These are phyloP conservation scores for Penicillium crystallinum DNA, from an alignment of 495 filamentous ascomycete species.

Conservation along the genomic window DNA sequence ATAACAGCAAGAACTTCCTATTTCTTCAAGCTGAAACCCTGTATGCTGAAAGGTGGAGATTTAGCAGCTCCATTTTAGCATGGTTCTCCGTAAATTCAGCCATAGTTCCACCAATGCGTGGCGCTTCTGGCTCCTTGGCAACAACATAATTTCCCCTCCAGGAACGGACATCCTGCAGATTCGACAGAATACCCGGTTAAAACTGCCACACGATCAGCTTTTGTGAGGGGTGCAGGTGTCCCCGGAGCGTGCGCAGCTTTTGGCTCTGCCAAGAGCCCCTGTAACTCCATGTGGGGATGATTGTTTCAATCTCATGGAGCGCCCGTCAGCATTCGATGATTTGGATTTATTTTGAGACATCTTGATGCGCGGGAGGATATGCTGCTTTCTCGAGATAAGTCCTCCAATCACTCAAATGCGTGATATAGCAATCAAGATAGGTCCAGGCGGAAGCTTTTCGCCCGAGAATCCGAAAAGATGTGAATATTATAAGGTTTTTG, in stretches of 20 bases:
- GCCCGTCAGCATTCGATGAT: not conserved
- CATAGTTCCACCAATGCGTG: slow-evolving; percentile 15
- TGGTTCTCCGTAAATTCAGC: not conserved
- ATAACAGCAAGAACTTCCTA: not conserved
- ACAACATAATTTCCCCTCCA: not conserved
- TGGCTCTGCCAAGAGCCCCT: slow-evolving; percentile 11
- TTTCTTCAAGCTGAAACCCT: slow-evolving; percentile 6
- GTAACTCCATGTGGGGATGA: slow-evolving; percentile 12
- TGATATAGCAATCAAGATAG: not conserved
- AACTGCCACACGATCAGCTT: not conserved
- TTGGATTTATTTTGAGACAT: not conserved
- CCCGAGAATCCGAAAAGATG: not conserved
- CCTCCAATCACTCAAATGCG: not conserved
- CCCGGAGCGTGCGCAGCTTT: not conserved
- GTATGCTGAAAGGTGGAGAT: slow-evolving; percentile 11
- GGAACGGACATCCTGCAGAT: slow-evolving; percentile 1
- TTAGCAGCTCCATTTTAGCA: slow-evolving; percentile 4
- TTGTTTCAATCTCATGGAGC: slow-evolving; percentile 8
- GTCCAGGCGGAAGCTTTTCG: not conserved
- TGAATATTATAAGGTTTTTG: not conserved
- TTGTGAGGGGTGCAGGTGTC: too few species aligned
- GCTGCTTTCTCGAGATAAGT: not conserved
- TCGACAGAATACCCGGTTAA: not conserved
- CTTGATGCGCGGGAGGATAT: not conserved
- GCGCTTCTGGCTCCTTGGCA: not conserved